These are phyloP conservation scores for Lactarius indigo DNA, from an alignment of 768 basidiomycete genomes.

Conservation along the genomic window DNA sequence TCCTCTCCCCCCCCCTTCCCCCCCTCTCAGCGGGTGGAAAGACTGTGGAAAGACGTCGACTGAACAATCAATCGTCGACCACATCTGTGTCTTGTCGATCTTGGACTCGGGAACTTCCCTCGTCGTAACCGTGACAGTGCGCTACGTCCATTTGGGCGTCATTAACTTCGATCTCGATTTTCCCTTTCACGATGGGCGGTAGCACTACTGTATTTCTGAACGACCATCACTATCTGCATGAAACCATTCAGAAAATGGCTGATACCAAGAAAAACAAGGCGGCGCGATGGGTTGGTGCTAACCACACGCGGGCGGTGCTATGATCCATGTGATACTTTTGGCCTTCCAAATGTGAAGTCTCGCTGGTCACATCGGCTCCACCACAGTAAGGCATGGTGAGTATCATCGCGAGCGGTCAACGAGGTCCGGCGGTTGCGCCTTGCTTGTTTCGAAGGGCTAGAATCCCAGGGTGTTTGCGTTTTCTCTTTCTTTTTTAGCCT, in stretches of 20 bases:
- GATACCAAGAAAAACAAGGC: neutral
- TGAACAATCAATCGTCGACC: neutral
- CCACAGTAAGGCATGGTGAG: conserved; percentile 6
- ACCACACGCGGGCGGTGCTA: neutral
- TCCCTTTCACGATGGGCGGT: neutral
- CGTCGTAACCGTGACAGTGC: neutral
- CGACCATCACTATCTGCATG: neutral
- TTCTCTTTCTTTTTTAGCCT: neutral
- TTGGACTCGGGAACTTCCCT: neutral
- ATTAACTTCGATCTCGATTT: neutral
- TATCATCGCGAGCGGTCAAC: neutral
- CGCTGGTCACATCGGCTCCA: neutral
- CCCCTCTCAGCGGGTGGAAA: neutral
- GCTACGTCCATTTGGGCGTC: neutral
- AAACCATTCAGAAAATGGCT: neutral
- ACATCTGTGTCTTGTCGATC: neutral
- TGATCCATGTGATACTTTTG: neutral
- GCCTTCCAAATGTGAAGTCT: neutral
- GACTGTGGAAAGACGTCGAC: neutral
- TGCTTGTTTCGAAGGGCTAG: neutral
- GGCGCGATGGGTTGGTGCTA: neutral
- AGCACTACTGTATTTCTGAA: neutral
- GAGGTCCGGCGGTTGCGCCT: neutral
- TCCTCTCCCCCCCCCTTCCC: neutral
- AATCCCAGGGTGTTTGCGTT: neutral